Evolutionary conservation across 345 rosid species (phyloP), one percentile per base, ranked within the genome.

Genomic region (Citrus reticulata): DNA sequence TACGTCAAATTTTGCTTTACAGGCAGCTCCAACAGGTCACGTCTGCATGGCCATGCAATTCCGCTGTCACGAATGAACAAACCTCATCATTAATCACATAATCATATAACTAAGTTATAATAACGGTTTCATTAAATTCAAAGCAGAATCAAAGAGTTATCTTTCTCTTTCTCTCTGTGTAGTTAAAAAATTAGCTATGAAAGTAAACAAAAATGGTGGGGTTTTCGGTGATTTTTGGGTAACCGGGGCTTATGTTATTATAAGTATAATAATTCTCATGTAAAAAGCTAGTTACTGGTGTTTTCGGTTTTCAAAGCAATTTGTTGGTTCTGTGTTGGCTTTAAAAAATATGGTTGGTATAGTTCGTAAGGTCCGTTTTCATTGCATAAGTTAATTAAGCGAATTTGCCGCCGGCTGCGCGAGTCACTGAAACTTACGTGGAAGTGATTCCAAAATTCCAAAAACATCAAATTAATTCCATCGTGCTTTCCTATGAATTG

Each of bases 11-110:
- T 73, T 73, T 90, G 85, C 71, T 82, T 51, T 40, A 89, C 81
- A 79, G 88, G 79, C 93, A 87, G 77, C 89, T 87, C 65, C 97
- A 92, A 63, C 95, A 81, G 68, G 80, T 78, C 58, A 72, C 87
- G 54, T 77, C 91, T 61, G 85, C 91, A 73, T 90, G 96, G 93
- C 86, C 91, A 68, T 81, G 85, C 79, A 79, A 83, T 82, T 61
- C 83, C 76, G 76, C 72, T 40, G 35, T 74, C 70, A 80, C 86
- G 16, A 78, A 74, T n/a, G 90, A 89, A 84, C 88, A 80, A 85
- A 84, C 77, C 79, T 72, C 82, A 71, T 82, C 91, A 67, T 59
- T 87, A 74, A 90, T 86, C 87, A 78, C 90, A 49, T 85, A 81
- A 66, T 29, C 68, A 54, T 17, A 54, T 62, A 60, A 13, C 51